Base-by-base conservation (phyloP, 352 stramenopile species). In the Peronospora farinosa region DNA sequence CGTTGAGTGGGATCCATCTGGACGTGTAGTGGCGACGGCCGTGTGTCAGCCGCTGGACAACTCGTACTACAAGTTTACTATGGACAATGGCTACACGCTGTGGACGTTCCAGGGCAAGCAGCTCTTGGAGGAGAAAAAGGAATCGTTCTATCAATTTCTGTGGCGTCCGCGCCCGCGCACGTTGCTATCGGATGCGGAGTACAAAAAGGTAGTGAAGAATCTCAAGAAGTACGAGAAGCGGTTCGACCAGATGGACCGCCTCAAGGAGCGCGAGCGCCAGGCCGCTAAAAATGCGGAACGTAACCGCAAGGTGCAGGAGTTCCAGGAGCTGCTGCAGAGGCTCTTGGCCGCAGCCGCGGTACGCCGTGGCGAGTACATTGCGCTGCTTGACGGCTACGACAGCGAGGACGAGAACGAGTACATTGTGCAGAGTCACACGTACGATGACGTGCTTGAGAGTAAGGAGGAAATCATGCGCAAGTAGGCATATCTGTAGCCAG, bases 41-140 rank as follows among this genome's bases (percentile, higher is more conserved):
- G 96, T 98, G 41, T 97, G 88, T 46, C 96, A 99, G 69, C 90
- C 94, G 9, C 82, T 98, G 36, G 91, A 96, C 56, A 92, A 91
- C 66, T 86, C 79, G 67, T 91, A 93, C 72, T 97, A 97, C 77
- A 98, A 98, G 74, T 97, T 97, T 72, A 89, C 95, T 47, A 98
- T 98, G 89, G 97, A 99, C 81, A 99, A 99, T 58, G 97, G 96
- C 43, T 99, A 96, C 77, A 97, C 93, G 51, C 65, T 98, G 16
- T 98, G 94, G 94, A 96, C 85, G 33, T 99, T 99, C 84, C 96
- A 99, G 74, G 96, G 96, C 17, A 96, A 95, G 62, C 79, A 96
- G 55, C 69, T 98, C 0, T 71, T 84, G 33, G 90, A 98, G 60
- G 80, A 96, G 63, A 96, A 95, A 54, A 98, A 97, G 65, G 94